A percentile compares a stretch with the other conserved stretches of the same genome.
Evolutionary conservation across 345 rosid species (phyloP).

Genomic region (Sisymbrium altissimum): DNA sequence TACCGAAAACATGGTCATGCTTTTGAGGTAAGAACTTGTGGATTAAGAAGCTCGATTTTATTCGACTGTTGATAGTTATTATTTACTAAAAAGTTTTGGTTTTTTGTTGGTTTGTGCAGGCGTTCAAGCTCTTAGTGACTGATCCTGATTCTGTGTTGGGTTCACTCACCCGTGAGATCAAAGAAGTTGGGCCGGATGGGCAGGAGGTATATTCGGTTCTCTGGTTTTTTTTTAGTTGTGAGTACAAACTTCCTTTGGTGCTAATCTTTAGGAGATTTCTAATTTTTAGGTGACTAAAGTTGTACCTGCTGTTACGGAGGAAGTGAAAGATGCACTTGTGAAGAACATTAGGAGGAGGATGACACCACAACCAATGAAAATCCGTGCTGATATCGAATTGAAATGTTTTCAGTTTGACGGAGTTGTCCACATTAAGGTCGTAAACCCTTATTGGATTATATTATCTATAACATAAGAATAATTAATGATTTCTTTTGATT

Average conservation of each 20-base stretch:
- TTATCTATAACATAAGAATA: not conserved
- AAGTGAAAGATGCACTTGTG: constrained; percentile 79
- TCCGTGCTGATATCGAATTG: constrained; percentile 94
- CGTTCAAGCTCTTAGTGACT: constrained; percentile 81
- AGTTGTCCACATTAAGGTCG: constrained; percentile 92
- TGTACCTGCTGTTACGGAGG: constrained; percentile 82
- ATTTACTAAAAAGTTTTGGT: not conserved
- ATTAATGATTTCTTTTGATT: not conserved
- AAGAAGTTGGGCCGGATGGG: constrained; percentile 85
- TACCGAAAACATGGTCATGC: constrained; percentile 93
- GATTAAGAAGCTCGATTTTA: not conserved
- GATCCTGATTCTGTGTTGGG: constrained; percentile 87
- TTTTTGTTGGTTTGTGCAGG: constrained; percentile 44
- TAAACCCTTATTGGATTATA: not conserved
- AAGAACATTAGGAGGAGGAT: constrained; percentile 90
- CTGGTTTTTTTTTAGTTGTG: not conserved
- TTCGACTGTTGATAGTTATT: not conserved
- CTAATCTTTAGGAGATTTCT: not conserved
- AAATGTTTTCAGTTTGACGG: constrained; percentile 98
- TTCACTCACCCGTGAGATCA: constrained; percentile 77
- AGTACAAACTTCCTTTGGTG: not conserved
- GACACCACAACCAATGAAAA: constrained; percentile 96
- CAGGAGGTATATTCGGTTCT: constrained; percentile 57
- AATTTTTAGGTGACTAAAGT: constrained; percentile 63
- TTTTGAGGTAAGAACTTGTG: constrained; percentile 66